A percentile compares a stretch with the other conserved stretches of the same genome.
phyloP scores from a whole-genome alignment of 2,329 filamentous ascomycete genomes.

The Alternaria infectoria region DNA sequence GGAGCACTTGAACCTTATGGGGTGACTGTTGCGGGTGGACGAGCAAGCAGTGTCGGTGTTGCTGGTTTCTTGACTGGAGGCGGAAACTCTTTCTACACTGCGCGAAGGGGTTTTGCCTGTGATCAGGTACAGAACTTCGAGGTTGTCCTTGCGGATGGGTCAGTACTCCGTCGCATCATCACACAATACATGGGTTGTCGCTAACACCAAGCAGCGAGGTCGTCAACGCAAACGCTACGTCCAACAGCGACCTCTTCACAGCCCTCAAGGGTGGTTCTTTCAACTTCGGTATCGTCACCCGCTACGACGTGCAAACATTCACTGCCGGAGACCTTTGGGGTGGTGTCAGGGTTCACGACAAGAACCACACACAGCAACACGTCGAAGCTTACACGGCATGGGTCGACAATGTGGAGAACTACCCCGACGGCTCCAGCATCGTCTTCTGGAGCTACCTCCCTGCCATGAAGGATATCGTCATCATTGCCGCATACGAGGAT shows the following conservation, averaged over 20 bases:
- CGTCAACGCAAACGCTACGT: slow-evolving; percentile 44
- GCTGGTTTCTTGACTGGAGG: slow-evolving; percentile 37
- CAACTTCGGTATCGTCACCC: slow-evolving; percentile 39
- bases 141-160: slow-evolving; percentile 48
- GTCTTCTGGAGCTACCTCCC: slow-evolving; percentile 34
- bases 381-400: slow-evolving; percentile 27
- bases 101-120: slow-evolving; percentile 29
- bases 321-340: slow-evolving; percentile 34
- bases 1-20: slow-evolving; percentile 19
- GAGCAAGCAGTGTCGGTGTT: slow-evolving; percentile 35
- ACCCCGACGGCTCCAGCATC: slow-evolving; percentile 28
- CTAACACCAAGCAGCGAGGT: slow-evolving; percentile 36
- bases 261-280: slow-evolving; percentile 43
- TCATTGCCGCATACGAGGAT: slow-evolving; percentile 30
- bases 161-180: background rate
- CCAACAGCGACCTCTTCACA: slow-evolving; percentile 48
- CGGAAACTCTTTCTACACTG: slow-evolving; percentile 35
- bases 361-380: slow-evolving; percentile 19
- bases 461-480: slow-evolving; percentile 18
- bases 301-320: slow-evolving; percentile 26
- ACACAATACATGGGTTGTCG: background rate
- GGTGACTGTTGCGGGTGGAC: slow-evolving; percentile 30
- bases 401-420: slow-evolving; percentile 32
- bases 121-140: slow-evolving; percentile 40
- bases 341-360: slow-evolving; percentile 20